Base-by-base conservation (phyloP, 2,329 filamentous ascomycete species). In the Colletotrichum cereale region DNA sequence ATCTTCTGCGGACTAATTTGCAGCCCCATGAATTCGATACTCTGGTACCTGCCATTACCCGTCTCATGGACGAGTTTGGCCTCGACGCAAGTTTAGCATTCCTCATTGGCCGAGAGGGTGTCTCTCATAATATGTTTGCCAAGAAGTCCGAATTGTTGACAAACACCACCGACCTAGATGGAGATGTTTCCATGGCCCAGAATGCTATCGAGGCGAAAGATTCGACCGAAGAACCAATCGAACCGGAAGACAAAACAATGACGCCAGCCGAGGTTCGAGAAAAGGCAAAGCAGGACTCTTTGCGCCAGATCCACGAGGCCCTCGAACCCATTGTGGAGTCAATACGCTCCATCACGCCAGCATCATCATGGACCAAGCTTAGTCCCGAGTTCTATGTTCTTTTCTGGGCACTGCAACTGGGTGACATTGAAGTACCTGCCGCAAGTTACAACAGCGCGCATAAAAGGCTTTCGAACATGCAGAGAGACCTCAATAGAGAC, bases 331-430 rank as follows among this genome's bases (percentile, higher is more conserved):
- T 98, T 24, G 91, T 95, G 68, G 88, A 92, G 11, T 87, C 90
- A 38, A 87, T 97, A 24, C 88, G 89, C 71, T 83, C 84, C 7
- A 84, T 88, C 0, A 79, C 94, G 14, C 88, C 92, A 0, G 81
- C 88, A 2, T 87, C 89, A 10, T 88, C 90, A 6, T 94, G 92
- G 86, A 84, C 89, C 14, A 89, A 89, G 61, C 88, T 98, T 62
- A 95, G 90, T 53, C 86, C 94, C 0, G 90, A 93, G 38, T 96
- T 98, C 79, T 98, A 94, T 77, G 90, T 93, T 53, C 93, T 93
- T 0, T 99, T 99, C 82, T 99, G 96, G 96, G 92, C 95, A 62
- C 86, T 98, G 16, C 91, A 94, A 36, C 87, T 97, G 3, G 91
- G 93, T 56, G 96, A 99, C 79, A 85, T 98, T 68, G 89, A 90